Evolutionary conservation across 352 stramenopile genomes (phyloP), one percentile per base, ranked within the genome.

Genomic region (Pseudoperonospora humuli): DNA sequence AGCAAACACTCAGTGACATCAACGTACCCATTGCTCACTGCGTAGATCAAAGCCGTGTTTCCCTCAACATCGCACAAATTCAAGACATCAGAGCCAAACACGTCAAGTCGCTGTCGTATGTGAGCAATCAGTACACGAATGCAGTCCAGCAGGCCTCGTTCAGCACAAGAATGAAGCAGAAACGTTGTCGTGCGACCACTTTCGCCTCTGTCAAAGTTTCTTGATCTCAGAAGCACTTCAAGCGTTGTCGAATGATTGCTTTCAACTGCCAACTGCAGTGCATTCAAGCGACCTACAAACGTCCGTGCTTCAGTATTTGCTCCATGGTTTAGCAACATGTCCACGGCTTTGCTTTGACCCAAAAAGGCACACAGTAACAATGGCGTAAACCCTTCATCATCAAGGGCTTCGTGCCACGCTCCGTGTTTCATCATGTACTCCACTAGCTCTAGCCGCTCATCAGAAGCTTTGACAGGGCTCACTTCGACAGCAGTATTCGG

Each of bases 391-490:
- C 73, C 68, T 42, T 73, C 61, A 27, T 74, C 55, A 39, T 90
- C 81, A 0, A 64, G 39, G 7, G 72, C 69, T 72, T 91, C 77
- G 25, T 87, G 75, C 78, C 78, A 89, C 6, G 75, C 81, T 2
- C 76, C 80, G 36, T 93, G 78, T 36, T 87, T 68, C n/a, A 93
- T 86, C 77, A 93, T 86, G 32, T 93, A 93, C 19, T 68, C 69
- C 1, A 59, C 68, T 7, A 91, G 34, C 3, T 58, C 66, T 3
- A 88, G 51, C 10, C 75, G 69, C 4, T 84, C 67, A 1, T 62
- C 48, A 21, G 50, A 57, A 23, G 25, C 20, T 35, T n/a, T 40
- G 2, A 52, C 21, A 18, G 59, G 39, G 27, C 38, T 47, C 2
- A 28, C 26, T 3, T 58, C 43, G 17, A 31, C 15, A 2, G 39